Evolutionary conservation across 176 grass and related monocot species (phyloP), one percentile per base, ranked within the genome.

Genomic region (Pharus latifolius): DNA sequence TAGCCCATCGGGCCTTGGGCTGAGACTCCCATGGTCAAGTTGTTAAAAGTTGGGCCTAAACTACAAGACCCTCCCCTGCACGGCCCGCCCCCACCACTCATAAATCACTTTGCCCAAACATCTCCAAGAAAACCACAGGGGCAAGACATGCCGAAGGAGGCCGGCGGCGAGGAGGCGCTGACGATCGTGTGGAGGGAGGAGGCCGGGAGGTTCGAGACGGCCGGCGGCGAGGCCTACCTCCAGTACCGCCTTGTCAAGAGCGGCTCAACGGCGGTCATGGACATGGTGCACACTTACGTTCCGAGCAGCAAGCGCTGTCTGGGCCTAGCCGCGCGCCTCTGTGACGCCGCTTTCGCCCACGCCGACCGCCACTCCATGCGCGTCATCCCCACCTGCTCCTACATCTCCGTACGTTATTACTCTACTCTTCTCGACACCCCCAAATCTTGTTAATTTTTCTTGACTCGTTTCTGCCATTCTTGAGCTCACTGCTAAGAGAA

Each of bases 271-370:
- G 58, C 60, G 54, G 83, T 48, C 74, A 92, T 92, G 86, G 86
- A 97, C 65, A 77, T 92, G 89, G 83, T 80, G 58, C 93, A 97
- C 78, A 97, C 93, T 10, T 97, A 74, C 80, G 86, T 97, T 49
- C 89, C 93, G 2, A 38, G 70, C n/a, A 92, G 85, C 60, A 97
- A 90, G 80, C 88, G 89, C 7, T 83, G 93, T 58, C 60, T 50
- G 80, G 93, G 93, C 2, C 74, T 97, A 65, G 89, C 89, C 4
- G 86, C 80, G 29, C 89, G 68, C 17, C 94, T 97, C 34, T 87
- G 86, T 66, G 81, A 82, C 70, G 83, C 83, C 37, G 86, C 89
- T 57, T 98, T 98, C 60, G 70, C 60, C 20, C 86, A 98, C 55
- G 89, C 83, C 29, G 74, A 29, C 49, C 52, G 18, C 22, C 59